Conservation (phyloP, 2,329 filamentous ascomycete species). For the Calonectria pseudoturangicola region DNA sequence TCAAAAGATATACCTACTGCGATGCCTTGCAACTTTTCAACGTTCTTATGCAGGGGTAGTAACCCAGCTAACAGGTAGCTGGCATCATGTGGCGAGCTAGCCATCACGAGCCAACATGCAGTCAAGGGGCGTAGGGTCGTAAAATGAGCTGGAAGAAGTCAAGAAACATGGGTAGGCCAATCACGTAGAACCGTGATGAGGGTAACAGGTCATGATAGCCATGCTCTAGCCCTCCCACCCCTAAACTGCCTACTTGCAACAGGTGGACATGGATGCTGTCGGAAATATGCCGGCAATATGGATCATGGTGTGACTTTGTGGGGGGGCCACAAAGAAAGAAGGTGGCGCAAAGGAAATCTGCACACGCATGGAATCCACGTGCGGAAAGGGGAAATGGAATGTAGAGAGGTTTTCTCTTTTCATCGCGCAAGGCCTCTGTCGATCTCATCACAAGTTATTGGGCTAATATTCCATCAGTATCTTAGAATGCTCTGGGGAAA, state of each 20-base stretch:
- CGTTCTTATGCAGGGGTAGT: not conserved
- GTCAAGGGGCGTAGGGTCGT: not conserved
- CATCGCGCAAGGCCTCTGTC: not conserved
- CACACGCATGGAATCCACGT: not conserved
- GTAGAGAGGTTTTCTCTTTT: not conserved
- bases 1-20: too few species aligned
- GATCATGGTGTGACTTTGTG: not conserved
- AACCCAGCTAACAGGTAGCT: not conserved
- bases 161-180: not conserved
- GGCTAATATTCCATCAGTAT: not conserved
- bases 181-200: not conserved
- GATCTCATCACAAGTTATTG: not conserved
- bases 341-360: not conserved
- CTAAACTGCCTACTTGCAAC: not conserved
- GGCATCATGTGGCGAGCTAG: not conserved
- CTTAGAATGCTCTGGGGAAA: too few species aligned
- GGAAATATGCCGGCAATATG: constrained; percentile 22
- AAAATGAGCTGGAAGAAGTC: not conserved
- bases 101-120: not conserved
- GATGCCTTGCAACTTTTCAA: not conserved
- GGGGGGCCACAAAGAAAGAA: not conserved
- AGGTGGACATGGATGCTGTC: not conserved
- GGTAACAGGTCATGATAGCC: not conserved
- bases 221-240: not conserved
- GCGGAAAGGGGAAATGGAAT: not conserved